Percentiles rank a stretch among this genome's conserved stretches.
These are phyloP conservation scores for Colletotrichum orchidophilum DNA, from an alignment of 2,329 filamentous ascomycete species.

Conservation along the genomic window DNA sequence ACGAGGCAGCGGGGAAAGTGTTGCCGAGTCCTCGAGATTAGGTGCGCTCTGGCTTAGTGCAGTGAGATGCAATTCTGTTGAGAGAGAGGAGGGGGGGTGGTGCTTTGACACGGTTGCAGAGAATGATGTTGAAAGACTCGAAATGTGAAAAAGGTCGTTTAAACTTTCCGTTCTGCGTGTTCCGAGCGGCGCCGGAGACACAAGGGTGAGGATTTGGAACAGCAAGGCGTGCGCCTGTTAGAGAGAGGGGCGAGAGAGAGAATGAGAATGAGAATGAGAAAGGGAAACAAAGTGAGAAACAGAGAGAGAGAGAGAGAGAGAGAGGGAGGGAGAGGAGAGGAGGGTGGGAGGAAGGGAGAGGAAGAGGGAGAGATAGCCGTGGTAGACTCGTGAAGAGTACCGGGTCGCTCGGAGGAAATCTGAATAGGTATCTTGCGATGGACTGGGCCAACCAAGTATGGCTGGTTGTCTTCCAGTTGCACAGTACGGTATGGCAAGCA, in stretches of 20 bases:
- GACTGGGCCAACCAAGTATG: background rate
- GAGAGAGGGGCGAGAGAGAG: background rate
- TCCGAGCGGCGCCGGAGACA: background rate
- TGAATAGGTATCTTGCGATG: background rate
- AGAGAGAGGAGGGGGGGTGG: too few relatives aligned
- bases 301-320: background rate
- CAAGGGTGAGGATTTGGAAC: background rate
- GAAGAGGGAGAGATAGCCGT: background rate
- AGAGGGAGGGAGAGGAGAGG: background rate
- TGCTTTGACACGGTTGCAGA: background rate
- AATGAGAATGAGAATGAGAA: background rate
- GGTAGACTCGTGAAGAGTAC: background rate
- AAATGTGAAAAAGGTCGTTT: background rate
- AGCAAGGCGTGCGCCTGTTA: background rate
- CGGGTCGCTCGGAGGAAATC: constrained; percentile 3
- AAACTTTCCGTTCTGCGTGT: background rate
- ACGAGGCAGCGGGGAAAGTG: background rate
- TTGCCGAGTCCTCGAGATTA: background rate
- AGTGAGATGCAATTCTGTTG: background rate
- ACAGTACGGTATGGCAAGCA: background rate
- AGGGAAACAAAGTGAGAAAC: background rate
- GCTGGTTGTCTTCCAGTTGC: background rate
- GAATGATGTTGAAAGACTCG: background rate
- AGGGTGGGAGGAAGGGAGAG: background rate
- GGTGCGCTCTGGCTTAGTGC: background rate